Evolutionary conservation across 2,329 filamentous ascomycete genomes (phyloP).

Genomic region (Trichophyton schoenleinii): DNA sequence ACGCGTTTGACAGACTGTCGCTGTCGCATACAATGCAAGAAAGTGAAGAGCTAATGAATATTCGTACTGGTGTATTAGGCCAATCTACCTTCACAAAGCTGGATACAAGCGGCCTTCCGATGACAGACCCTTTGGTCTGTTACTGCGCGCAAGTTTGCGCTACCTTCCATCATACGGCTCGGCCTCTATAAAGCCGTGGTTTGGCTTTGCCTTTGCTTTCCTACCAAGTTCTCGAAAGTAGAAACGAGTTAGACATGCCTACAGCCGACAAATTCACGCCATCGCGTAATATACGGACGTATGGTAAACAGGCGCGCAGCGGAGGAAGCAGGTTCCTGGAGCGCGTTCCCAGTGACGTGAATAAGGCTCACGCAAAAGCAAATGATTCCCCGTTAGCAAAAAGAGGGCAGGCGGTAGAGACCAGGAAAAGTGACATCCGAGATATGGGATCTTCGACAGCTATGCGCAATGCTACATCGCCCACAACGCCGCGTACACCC

Average conservation of each 20-base stretch:
- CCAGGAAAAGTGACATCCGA: not conserved
- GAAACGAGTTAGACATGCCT: not conserved
- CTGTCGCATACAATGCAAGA: not conserved
- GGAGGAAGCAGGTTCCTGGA: not conserved
- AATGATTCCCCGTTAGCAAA: not conserved
- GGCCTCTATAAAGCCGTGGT: not conserved
- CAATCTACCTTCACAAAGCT: not conserved
- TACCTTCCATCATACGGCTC: not conserved
- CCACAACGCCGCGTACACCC: not conserved
- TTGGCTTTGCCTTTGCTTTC: not conserved
- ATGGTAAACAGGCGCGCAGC: constrained; percentile 11
- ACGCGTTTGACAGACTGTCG: not conserved
- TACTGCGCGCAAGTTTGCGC: not conserved
- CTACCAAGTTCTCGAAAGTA: not conserved
- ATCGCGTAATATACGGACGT: constrained; percentile 12
- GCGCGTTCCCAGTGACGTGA: not conserved
- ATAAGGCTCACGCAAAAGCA: not conserved
- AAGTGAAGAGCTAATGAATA: not conserved
- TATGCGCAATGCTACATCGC: not conserved
- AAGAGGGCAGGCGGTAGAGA: not conserved
- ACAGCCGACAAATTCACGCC: constrained; percentile 7
- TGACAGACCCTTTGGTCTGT: not conserved
- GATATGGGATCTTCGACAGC: not conserved
- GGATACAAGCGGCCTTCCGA: not conserved
- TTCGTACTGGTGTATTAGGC: not conserved